Conservation (phyloP, 495 filamentous ascomycete species). For the Oleoguttula mirabilis region DNA sequence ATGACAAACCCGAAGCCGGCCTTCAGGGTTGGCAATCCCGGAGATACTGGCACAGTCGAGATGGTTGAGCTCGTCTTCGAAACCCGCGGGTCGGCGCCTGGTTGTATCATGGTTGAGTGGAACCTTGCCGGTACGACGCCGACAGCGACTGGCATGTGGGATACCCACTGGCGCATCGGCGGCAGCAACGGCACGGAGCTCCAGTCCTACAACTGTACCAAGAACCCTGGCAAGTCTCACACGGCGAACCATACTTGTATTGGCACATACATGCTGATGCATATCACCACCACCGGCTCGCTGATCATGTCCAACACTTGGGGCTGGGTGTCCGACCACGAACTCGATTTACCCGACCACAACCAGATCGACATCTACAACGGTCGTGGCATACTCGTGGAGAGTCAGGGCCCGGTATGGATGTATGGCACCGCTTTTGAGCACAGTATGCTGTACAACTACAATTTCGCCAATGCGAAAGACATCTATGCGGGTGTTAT, state of each 20-base stretch:
- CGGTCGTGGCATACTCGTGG: slow-evolving; percentile 73
- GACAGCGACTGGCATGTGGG: slow-evolving; percentile 64
- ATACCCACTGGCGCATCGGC: slow-evolving; percentile 79
- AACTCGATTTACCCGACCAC: slow-evolving; percentile 64
- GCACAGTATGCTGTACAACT: slow-evolving; percentile 84
- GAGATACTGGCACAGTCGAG: slow-evolving; percentile 67
- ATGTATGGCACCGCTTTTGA: slow-evolving; percentile 73
- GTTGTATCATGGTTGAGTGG: slow-evolving; percentile 85
- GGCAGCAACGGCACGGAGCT: slow-evolving; percentile 71
- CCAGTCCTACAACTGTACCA: slow-evolving; percentile 62
- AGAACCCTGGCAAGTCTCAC: slow-evolving; percentile 50
- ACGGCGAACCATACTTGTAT: slow-evolving; percentile 43
- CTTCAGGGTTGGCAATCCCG: slow-evolving; percentile 66
- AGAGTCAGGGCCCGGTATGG: slow-evolving; percentile 44
- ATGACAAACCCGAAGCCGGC: slow-evolving; percentile 56
- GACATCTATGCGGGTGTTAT: slow-evolving; percentile 78
- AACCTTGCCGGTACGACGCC: slow-evolving; percentile 58
- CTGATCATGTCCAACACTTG: slow-evolving; percentile 86
- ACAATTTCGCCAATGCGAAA: slow-evolving; percentile 66
- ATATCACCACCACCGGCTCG: slow-evolving; percentile 56
- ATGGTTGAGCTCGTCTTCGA: slow-evolving; percentile 74
- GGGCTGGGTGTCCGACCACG: slow-evolving; percentile 94
- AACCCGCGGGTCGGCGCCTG: slow-evolving; percentile 65
- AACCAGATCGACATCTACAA: slow-evolving; percentile 86
- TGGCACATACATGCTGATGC: slow-evolving; percentile 71